Conservation (phyloP, 176 grass and related monocot genomes). For the Alloteropsis semialata region DNA sequence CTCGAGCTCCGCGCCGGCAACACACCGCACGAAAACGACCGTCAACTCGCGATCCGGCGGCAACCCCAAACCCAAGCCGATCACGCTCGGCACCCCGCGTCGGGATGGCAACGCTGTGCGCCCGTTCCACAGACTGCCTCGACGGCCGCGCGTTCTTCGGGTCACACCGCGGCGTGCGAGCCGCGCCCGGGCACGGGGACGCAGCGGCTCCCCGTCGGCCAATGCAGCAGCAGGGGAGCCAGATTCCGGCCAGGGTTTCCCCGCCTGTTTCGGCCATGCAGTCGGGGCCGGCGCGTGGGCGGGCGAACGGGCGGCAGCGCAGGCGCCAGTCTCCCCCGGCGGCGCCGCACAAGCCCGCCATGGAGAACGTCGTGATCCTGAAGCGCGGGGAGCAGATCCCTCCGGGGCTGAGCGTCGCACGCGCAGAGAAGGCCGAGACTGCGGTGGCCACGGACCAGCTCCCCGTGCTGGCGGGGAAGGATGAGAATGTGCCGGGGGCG, state of each 20-base stretch:
- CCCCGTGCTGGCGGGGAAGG: background rate
- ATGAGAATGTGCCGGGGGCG: background rate
- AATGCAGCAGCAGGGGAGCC: background rate
- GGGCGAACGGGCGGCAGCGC: background rate
- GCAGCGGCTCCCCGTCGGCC: background rate
- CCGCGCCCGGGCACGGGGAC: no score
- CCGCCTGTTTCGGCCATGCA: background rate
- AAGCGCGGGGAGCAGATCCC: background rate
- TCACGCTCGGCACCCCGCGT: background rate
- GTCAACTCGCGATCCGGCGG: background rate
- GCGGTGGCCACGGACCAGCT: no score
- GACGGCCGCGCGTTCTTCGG: background rate
- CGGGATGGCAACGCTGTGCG: background rate
- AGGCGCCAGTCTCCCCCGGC: background rate
- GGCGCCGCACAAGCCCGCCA: background rate
- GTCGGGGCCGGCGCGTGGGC: background rate
- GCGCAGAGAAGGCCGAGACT: background rate
- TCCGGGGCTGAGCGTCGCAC: background rate
- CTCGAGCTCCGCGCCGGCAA: background rate
- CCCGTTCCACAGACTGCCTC: conserved; percentile 16
- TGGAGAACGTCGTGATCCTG: conserved; percentile 26
- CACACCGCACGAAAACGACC: background rate
- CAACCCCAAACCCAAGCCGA: background rate
- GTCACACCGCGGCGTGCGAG: background rate
- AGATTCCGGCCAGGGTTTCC: background rate